Percentiles rank a stretch among this genome's conserved stretches.
Conservation (phyloP, 2,329 filamentous ascomycete species). For the Lasiodiplodia citricola region DNA sequence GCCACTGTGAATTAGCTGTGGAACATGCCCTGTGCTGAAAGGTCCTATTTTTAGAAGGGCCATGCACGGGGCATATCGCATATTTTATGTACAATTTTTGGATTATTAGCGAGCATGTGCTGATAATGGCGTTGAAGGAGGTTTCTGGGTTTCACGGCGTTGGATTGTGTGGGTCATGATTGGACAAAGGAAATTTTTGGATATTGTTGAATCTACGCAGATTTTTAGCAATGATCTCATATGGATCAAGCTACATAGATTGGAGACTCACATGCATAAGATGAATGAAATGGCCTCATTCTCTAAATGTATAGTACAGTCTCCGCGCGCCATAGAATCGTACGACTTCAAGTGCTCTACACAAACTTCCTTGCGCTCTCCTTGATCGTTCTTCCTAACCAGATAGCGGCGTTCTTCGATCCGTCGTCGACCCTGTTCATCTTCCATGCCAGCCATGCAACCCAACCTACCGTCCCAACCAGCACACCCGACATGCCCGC, state of each 20-base stretch:
- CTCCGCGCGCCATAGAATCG: neutral
- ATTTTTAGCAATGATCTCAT: neutral
- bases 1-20: neutral
- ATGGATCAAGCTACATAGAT: neutral
- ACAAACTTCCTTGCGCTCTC: constrained; percentile 13
- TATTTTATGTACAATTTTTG: neutral
- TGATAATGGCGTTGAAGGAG: neutral
- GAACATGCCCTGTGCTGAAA: neutral
- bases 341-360: neutral
- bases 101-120: neutral
- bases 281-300: neutral
- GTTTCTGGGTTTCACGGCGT: neutral
- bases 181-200: neutral
- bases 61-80: neutral
- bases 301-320: constrained; percentile 2
- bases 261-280: neutral
- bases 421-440: constrained; percentile 3
- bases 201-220: neutral
- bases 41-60: no score
- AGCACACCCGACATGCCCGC: constrained; percentile 5
- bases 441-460: constrained; percentile 17
- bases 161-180: neutral
- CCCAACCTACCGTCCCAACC: constrained; percentile 10
- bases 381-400: constrained; percentile 18
- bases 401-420: constrained; percentile 4